Conservation (phyloP, 108 stramenopile species). For the Asterionellopsis glacialis region DNA sequence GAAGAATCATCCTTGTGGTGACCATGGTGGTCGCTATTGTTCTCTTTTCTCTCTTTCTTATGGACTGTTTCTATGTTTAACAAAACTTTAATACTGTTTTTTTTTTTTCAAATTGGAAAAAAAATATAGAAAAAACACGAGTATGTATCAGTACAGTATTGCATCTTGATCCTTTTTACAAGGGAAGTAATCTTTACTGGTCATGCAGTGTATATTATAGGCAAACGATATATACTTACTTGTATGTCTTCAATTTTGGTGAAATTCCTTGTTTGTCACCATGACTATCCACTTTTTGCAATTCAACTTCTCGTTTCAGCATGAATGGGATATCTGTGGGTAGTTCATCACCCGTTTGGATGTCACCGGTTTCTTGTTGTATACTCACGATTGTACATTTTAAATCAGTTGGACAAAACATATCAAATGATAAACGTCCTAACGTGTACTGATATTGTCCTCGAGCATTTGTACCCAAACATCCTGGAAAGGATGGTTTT, state of each 20-base stretch:
- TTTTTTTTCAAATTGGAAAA: constrained; percentile 4
- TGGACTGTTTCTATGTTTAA: constrained; percentile 46
- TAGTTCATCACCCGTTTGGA: constrained; percentile 50
- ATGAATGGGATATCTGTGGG: neutral
- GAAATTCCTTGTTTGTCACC: no score
- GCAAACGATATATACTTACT: constrained; percentile 56
- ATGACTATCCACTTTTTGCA: no score
- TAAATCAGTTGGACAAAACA: constrained; percentile 69
- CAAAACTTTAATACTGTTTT: constrained; percentile 54
- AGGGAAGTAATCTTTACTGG: no score
- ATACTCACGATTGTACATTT: constrained; percentile 68
- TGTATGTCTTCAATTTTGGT: constrained; percentile 31
- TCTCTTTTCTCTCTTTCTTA: constrained; percentile 56
- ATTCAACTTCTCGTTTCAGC: no score
- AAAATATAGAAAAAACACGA: neutral
- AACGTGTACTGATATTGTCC: constrained; percentile 75
- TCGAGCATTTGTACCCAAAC: constrained; percentile 58
- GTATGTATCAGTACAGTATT: neutral
- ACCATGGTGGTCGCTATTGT: no score
- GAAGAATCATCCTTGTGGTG: no score
- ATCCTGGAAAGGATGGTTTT: constrained; percentile 68
- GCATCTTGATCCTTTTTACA: no score
- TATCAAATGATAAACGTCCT: constrained; percentile 78
- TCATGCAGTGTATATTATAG: no score
- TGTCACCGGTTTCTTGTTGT: constrained; percentile 40